Evolutionary conservation across 805 yeast genomes (phyloP), one percentile per base, ranked within the genome.

Genomic region (Saccharomycopsis microspora): DNA sequence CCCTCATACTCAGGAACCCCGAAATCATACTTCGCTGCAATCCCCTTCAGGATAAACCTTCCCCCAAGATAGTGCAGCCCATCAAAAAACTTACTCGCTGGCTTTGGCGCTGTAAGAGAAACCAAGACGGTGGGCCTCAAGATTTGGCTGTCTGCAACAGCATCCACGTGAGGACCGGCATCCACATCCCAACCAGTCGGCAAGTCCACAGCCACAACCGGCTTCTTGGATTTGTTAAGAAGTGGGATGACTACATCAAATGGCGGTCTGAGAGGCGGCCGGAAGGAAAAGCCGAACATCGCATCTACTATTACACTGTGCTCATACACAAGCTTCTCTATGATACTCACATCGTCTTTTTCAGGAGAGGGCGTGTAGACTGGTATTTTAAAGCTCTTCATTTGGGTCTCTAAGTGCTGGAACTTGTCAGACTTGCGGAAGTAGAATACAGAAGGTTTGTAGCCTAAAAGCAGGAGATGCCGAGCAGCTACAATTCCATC

Each of bases 181-280:
- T 93, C 95, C 7, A 93, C 97, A 59, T 89, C 90, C 98, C 98
- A 93, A 0, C 97, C 96, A 2, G 95, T 84, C 0, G 98, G 98
- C 42, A 90, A 77, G 62, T 93, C 98, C 2, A 93, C 85, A 0
- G 94, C 76, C 0, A 85, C 74, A 1, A 88, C 75, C 1, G 89
- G 90, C 1, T 53, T 48, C 9, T 37, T 68, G 34, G 47, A 45
- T 2, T 58, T 48, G 5, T 67, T 57, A 53, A 84, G 60, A 5
- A 67, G 55, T n/a, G 56, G 57, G 47, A 74, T 66, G 5, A 72
- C 74, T 10, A 55, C 56, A 40, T 74, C 76, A 60, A 84, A 90
- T 1, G 96, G 96, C 35, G 74, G 74, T 47, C 97, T 70, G 44
- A 90, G 71, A 0, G 96, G 95, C 1, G 97, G 95, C 50, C 78